Evolutionary conservation across 1,139 yeast species (phyloP), one percentile per base, ranked within the genome.

Genomic region (Pichia kudriavzevii): DNA sequence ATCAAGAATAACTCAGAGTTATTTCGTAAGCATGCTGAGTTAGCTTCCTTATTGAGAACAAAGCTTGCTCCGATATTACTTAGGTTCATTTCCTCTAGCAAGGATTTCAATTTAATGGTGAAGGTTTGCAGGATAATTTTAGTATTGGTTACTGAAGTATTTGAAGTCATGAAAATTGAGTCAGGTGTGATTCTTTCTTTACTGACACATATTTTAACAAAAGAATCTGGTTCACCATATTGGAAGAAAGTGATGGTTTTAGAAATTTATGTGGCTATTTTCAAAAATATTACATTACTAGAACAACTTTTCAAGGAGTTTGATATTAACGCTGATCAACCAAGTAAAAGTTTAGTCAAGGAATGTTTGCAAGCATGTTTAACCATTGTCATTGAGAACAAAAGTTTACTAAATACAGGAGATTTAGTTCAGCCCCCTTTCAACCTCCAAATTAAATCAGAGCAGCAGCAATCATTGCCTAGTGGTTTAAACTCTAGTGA

Each of bases 181-280:
- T 69, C 84, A 21, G 95, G 85, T 51, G 85, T 85, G 7, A 73
- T 88, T 2, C 58, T 88, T 16, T 77, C 94, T 0, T 64, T 80
- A 27, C 58, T 87, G 25, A 81, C 82, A 20, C 94, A 83, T 48
- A 67, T 74, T 28, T 55, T 84, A 8, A 65, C 71, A 2, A 56
- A 60, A 7, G 72, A 70, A 3, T 61, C 74, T 1, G 68, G 66
- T 1, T 46, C 69, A 1, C 72, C 76, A 2, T 42, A 50, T 13
- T 88, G 96, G 95, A 83, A 82, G 46, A 74, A 75, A 42, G 67
- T 77, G 1, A 55, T 85, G 17, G 74, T 85, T 1, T 60, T 85
- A 40, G 97, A 88, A 55, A 69, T 83, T 13, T 80, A 76, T 52
- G 70, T 68, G 35, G 72, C 72, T 0, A 54, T 85, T 0, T 72